Evolutionary conservation across 2,329 filamentous ascomycete genomes (phyloP), one percentile per base, ranked within the genome.

Genomic region (Pestalotiopsis sp.): DNA sequence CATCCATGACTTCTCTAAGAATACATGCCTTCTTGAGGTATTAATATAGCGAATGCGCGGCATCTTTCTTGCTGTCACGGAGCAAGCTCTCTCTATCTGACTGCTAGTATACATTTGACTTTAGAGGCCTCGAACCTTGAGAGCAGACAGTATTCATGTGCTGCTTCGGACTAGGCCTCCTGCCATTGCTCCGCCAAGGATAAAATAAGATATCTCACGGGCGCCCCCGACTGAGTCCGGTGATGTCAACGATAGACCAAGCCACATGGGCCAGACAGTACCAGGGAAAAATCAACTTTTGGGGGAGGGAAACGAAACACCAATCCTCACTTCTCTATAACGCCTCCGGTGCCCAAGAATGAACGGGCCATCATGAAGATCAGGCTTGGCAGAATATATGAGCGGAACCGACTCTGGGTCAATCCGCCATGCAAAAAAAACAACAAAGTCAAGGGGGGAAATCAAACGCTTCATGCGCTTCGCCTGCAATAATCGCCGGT

Each of bases 11-110:
- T 62, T 12, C 41, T 66, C 36, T 45, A 9, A 36, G 31, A 36
- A 36, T 36, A 36, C n/a, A 20, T 36, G 31, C 59, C 13, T 45
- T 66, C 25, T 41, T 63, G 55, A 52, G 31, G 38, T 63, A 63
- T 67, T 67, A 62, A 41, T 59, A 57, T 27, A 67, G 58, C 65
- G 65, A 67, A 67, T 39, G 59, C 65, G 58, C 23, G 62, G 39
- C 58, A 67, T 62, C 65, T 23, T 62, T 20, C 39, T 52, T 23
- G 20, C 59, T 41, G 58, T 39, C 65, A 36, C 36, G 20, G 7
- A 41, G 65, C 58, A 49, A 38, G 59, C 58, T 36, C 27, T 67
- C 65, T 67, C 62, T 63, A 36, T 36, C 31, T 36, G 31, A 36
- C 59, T 55, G 31, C 45, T 67, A 67, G 20, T 38, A 55, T 67